Percentiles rank a stretch among this genome's conserved stretches.
Evolutionary conservation across 164 flowering plant species (phyloP).

Genomic region (Berberis vulgaris): DNA sequence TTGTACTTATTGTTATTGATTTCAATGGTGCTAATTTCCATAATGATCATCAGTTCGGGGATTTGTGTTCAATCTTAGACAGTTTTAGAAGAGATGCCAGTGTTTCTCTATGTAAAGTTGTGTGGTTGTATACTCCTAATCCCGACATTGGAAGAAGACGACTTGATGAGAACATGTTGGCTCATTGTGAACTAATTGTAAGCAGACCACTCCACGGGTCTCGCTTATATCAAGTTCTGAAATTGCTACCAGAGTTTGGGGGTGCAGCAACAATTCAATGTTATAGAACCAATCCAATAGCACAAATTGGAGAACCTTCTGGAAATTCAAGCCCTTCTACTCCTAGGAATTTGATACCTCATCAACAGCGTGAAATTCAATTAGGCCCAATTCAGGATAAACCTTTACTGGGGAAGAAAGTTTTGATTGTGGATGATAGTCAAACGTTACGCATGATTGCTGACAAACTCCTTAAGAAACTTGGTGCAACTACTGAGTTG

Average conservation of each 20-base stretch:
- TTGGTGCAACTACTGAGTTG: conserved; percentile 37
- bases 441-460: conserved; percentile 17
- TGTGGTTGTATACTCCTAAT: conserved; percentile 24
- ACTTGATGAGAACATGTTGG: conserved; percentile 9
- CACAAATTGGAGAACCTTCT: not conserved
- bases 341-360: not conserved
- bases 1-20: conserved; percentile 14
- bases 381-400: not conserved
- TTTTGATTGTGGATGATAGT: conserved; percentile 59
- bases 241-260: conserved; percentile 2
- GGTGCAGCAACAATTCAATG: not conserved
- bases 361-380: not conserved
- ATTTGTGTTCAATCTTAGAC: conserved; percentile 9
- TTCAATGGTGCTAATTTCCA: not conserved
- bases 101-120: conserved; percentile 17
- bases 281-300: not conserved
- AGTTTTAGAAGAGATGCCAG: conserved; percentile 5
- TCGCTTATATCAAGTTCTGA: no score
- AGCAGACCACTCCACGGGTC: no score
- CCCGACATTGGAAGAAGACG: conserved; percentile 15
- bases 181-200: no score
- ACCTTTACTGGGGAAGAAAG: conserved; percentile 37
- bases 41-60: conserved; percentile 3
- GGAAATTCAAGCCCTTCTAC: not conserved
- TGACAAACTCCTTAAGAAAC: conserved; percentile 3